These are phyloP conservation scores for Zoysia japonica DNA, from an alignment of 176 grass and related monocot genomes.

Conservation along the genomic window DNA sequence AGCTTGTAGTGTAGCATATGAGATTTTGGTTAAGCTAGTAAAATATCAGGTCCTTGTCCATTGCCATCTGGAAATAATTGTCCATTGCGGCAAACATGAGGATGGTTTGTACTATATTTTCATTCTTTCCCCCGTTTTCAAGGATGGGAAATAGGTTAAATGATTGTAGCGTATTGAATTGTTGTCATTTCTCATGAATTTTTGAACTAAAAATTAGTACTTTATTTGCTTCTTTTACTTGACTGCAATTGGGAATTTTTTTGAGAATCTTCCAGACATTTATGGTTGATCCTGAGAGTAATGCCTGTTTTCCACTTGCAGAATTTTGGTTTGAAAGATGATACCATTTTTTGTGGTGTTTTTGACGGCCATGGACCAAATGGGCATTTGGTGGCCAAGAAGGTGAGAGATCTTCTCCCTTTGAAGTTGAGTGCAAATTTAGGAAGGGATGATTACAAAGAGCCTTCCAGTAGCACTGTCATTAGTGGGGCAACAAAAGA, in stretches of 20 bases:
- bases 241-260: conserved; percentile 6
- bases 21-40: background rate
- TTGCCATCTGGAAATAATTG: background rate
- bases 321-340: conserved; percentile 77
- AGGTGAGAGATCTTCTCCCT: conserved; percentile 93
- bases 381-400: conserved; percentile 92
- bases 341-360: conserved; percentile 82
- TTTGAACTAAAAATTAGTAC: background rate
- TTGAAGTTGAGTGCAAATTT: conserved; percentile 60
- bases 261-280: conserved; percentile 14
- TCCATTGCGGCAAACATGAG: background rate
- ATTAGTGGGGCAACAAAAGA: conserved; percentile 38
- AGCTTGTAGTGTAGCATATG: background rate
- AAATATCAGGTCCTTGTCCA: background rate
- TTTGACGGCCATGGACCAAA: conserved; percentile 94
- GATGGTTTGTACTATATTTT: background rate
- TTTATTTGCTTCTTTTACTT: conserved; percentile 13
- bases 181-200: background rate
- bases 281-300: conserved; percentile 17
- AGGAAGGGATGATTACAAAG: conserved; percentile 45
- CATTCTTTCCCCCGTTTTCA: background rate
- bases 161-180: background rate
- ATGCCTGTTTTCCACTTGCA: conserved; percentile 36
- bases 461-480: conserved; percentile 42
- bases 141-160: background rate